Evolutionary conservation across 371 early-diverging fungal genomes (phyloP), one percentile per base, ranked within the genome.

Genomic region (Mortierella sp.): DNA sequence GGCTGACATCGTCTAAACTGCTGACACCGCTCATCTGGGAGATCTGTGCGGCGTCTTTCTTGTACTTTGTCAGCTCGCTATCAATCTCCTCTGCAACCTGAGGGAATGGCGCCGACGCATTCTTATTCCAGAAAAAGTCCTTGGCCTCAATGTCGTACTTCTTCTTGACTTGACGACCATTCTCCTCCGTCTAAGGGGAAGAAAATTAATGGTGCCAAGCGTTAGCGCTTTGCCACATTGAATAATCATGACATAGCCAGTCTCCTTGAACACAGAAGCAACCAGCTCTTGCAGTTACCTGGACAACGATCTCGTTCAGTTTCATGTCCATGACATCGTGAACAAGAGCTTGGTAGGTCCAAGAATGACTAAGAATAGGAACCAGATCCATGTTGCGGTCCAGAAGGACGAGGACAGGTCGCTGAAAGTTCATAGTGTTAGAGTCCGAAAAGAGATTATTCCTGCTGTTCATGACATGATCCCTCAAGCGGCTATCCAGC

Each of bases 321-420:
- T 95, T 93, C 93, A 99, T 92, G 53, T 95, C 95, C 46, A 99
- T 92, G 5, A 99, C 92, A 88, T 99, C 99, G 87, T 98, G 97
- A 21, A 99, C 94, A 31, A 99, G 91, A 2, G 99, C 96, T 78
- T 97, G 95, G 84, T 99, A 99, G 0, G 98, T 98, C 99, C 99
- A 99, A 5, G 98, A 95, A 89, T 99, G 99, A 75, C 92, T 93
- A 76, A 99, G 90, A 94, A 99, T 97, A 24, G 98, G 94, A 24
- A 95, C 92, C 72, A 99, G 85, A 90, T 99, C 99, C 90, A 98
- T 90, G 82, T 97, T 96, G 78, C 99, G 92, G 78, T 99, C 99
- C 70, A 99, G 88, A 28, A 99, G 83, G 26, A 99, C 92, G 71
- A 99, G 91, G 5, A 98, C 96, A 26, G 93, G 93, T 48, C 93